phyloP scores from a whole-genome alignment of 306 rosid genomes.

The Vicia sativa region DNA sequence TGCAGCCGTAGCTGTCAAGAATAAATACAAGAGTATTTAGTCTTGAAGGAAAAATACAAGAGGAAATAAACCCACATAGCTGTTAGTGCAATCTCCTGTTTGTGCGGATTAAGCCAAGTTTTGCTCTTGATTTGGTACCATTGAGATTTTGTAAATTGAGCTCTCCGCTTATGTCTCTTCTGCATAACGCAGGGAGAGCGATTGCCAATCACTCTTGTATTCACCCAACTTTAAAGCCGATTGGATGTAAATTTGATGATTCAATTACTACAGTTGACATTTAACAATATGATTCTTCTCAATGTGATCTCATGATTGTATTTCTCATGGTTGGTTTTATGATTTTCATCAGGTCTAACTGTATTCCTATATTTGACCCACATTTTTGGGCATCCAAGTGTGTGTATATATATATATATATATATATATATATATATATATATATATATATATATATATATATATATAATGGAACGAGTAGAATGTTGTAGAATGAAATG shows the following conservation, averaged over 20 bases:
- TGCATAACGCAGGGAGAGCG: conserved; percentile 75
- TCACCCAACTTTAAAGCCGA: conserved; percentile 32
- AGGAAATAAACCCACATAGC: conserved; percentile 30
- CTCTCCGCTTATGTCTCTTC: conserved; percentile 75
- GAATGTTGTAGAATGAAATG: neutral
- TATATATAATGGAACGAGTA: neutral
- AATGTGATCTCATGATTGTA: conserved; percentile 25
- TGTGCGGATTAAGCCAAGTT: conserved; percentile 52
- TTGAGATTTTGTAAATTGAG: conserved; percentile 27
- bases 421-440: neutral
- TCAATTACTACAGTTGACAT: conserved; percentile 31
- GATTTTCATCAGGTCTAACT: neutral
- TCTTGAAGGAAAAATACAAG: conserved; percentile 1
- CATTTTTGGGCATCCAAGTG: neutral
- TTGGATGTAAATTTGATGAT: conserved; percentile 46
- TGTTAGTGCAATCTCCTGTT: conserved; percentile 40
- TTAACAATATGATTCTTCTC: conserved; percentile 42
- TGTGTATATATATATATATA: neutral
- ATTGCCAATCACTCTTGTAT: conserved; percentile 23
- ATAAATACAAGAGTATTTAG: conserved; percentile 44
- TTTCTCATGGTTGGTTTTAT: conserved; percentile 5
- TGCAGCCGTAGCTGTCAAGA: conserved; percentile 71
- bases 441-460: neutral
- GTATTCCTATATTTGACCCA: neutral
- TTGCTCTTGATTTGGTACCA: conserved; percentile 47